A percentile compares a stretch with the other conserved stretches of the same genome.
These are phyloP conservation scores for Backusella psychrophila DNA, from an alignment of 192 early-diverging fungal genomes.

Conservation along the genomic window DNA sequence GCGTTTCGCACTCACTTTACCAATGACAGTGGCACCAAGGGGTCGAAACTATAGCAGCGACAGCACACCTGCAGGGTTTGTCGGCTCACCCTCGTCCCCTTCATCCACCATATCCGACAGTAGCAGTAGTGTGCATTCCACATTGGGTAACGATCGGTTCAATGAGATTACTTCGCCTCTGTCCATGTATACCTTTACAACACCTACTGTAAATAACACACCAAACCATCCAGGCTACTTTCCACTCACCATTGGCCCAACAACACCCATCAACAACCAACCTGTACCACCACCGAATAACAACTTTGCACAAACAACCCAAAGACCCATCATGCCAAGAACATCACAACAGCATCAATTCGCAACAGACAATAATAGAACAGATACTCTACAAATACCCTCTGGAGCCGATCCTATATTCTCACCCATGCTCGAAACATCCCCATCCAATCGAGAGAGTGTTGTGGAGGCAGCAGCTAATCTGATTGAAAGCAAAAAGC, in stretches of 20 bases:
- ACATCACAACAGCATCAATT: background rate
- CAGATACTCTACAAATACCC: background rate
- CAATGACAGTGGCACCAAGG: slow-evolving; percentile 27
- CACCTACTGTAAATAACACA: background rate
- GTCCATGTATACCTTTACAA: slow-evolving; percentile 6
- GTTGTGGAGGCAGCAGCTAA: background rate
- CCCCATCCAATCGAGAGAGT: background rate
- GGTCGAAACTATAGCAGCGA: slow-evolving; percentile 4
- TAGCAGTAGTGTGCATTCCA: slow-evolving; percentile 16
- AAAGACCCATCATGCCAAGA: background rate
- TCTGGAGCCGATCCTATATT: background rate
- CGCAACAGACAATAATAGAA: background rate
- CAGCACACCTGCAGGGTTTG: slow-evolving; percentile 7
- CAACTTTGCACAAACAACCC: background rate
- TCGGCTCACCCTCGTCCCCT: slow-evolving; percentile 27
- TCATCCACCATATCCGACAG: slow-evolving; percentile 29
- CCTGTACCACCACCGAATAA: background rate
- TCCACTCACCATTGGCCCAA: background rate
- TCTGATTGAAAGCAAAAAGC: background rate
- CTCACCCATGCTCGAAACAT: background rate
- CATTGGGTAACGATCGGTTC: background rate
- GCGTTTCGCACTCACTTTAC: slow-evolving; percentile 48
- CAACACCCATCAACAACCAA: background rate
- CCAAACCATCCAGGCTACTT: background rate
- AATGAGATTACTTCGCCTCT: background rate